Conservation (phyloP, 2,329 filamentous ascomycete genomes). For the Pezicula neosporulosa region DNA sequence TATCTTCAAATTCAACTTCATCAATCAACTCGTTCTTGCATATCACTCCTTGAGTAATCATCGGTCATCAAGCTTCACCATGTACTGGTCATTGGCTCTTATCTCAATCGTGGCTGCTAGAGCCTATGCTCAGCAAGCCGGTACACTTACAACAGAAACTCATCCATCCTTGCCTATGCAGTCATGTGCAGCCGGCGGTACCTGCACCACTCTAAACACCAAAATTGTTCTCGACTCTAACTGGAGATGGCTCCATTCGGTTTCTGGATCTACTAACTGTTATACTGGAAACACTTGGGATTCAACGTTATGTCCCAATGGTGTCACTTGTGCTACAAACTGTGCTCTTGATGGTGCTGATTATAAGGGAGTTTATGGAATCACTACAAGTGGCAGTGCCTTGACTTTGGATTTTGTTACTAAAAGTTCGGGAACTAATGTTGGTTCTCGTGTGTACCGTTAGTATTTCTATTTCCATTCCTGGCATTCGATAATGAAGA, state of each 20-base stretch:
- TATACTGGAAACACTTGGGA: conserved; percentile 42
- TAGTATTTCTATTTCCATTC: no score
- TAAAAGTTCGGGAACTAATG: conserved; percentile 41
- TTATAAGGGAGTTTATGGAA: conserved; percentile 49
- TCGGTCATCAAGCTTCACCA: neutral
- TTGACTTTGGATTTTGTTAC: conserved; percentile 56
- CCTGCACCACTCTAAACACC: conserved; percentile 33
- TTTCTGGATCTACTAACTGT: conserved; percentile 37
- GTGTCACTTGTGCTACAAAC: conserved; percentile 41
- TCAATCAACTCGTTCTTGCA: no score
- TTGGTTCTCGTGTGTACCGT: conserved; percentile 56
- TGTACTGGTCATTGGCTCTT: neutral
- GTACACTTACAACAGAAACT: conserved; percentile 41
- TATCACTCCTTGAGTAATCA: neutral
- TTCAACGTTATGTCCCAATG: conserved; percentile 38
- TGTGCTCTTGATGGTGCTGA: conserved; percentile 54
- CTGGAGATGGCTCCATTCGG: conserved; percentile 56
- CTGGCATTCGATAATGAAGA: no score
- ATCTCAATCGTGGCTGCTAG: neutral
- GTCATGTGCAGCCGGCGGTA: conserved; percentile 42
- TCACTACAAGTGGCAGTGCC: conserved; percentile 48
- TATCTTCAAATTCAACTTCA: no score
- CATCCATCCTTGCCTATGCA: conserved; percentile 51
- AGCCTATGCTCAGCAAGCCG: conserved; percentile 15
- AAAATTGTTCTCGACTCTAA: conserved; percentile 49